These are phyloP conservation scores for Globisporangium irregulare DNA, from an alignment of 352 stramenopile species.

Conservation along the genomic window DNA sequence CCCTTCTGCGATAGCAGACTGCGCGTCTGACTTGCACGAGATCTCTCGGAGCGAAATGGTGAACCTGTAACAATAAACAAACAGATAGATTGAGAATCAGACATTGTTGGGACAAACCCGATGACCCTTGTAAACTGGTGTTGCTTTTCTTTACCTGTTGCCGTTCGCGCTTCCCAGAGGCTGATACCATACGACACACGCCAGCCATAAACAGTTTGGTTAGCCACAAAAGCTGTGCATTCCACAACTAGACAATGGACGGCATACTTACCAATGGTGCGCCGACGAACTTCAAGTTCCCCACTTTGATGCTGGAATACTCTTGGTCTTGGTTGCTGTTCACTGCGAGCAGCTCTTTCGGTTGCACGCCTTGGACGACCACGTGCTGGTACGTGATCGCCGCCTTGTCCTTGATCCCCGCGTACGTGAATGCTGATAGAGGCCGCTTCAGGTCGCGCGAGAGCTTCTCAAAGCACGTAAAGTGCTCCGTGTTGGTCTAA, in stretches of 20 bases:
- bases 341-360: constrained; percentile 38
- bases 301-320: constrained; percentile 31
- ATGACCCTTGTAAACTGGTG: too few species aligned
- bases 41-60: constrained; percentile 48
- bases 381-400: constrained; percentile 71
- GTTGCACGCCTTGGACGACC: constrained; percentile 42
- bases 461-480: constrained; percentile 62
- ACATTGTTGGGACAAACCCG: not conserved
- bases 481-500: constrained; percentile 73
- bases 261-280: constrained; percentile 36
- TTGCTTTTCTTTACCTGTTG: constrained; percentile 34
- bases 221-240: not conserved
- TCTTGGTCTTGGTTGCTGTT: constrained; percentile 23
- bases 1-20: constrained; percentile 19
- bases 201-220: not conserved
- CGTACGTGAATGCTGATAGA: constrained; percentile 55
- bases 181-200: constrained; percentile 15
- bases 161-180: constrained; percentile 45
- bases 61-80: constrained; percentile 27
- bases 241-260: not conserved
- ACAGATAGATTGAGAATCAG: not conserved
- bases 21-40: constrained; percentile 18
- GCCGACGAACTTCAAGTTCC: constrained; percentile 49
- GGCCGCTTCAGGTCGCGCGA: constrained; percentile 37
- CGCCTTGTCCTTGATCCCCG: constrained; percentile 76